phyloP scores from a whole-genome alignment of 805 yeast species.

The Kuraishia piskuri region DNA sequence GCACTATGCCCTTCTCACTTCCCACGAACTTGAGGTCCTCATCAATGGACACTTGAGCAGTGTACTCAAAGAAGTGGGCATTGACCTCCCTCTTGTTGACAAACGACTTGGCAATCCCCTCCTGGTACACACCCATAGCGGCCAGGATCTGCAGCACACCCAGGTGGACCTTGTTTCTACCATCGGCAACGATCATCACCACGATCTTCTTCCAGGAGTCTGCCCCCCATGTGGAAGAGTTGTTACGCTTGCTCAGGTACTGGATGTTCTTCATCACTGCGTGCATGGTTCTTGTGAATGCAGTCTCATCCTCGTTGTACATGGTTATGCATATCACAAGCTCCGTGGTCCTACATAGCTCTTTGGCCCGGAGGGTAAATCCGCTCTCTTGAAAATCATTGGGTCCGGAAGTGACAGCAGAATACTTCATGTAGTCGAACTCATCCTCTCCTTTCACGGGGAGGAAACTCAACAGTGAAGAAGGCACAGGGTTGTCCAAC shows the following conservation, averaged over 20 bases:
- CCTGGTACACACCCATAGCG: constrained; percentile 95
- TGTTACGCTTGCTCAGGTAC: constrained; percentile 72
- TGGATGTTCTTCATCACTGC: constrained; percentile 90
- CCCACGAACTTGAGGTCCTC: constrained; percentile 86
- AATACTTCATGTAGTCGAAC: constrained; percentile 91
- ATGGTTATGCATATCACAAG: constrained; percentile 87
- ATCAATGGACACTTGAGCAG: constrained; percentile 91
- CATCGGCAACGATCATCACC: constrained; percentile 87
- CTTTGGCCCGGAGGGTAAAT: constrained; percentile 79
- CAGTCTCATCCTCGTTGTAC: constrained; percentile 92
- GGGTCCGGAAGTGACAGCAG: constrained; percentile 93
- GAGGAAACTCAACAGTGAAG: constrained; percentile 73
- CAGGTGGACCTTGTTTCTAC: constrained; percentile 80
- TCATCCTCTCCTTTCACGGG: constrained; percentile 89
- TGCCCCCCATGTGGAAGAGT: constrained; percentile 88
- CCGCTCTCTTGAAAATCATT: constrained; percentile 76
- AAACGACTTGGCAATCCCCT: constrained; percentile 89
- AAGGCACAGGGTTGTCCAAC: constrained; percentile 90
- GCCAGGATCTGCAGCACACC: constrained; percentile 83
- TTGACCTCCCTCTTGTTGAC: constrained; percentile 89
- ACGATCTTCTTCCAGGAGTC: constrained; percentile 97
- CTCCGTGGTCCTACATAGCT: constrained; percentile 86
- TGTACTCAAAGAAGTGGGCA: constrained; percentile 92
- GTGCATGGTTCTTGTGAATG: constrained; percentile 90
- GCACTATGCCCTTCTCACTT: constrained; percentile 82